A percentile compares a stretch with the other conserved stretches of the same genome.
These are phyloP conservation scores for Ilex asprella DNA, from an alignment of 257 asterid species.

Conservation along the genomic window DNA sequence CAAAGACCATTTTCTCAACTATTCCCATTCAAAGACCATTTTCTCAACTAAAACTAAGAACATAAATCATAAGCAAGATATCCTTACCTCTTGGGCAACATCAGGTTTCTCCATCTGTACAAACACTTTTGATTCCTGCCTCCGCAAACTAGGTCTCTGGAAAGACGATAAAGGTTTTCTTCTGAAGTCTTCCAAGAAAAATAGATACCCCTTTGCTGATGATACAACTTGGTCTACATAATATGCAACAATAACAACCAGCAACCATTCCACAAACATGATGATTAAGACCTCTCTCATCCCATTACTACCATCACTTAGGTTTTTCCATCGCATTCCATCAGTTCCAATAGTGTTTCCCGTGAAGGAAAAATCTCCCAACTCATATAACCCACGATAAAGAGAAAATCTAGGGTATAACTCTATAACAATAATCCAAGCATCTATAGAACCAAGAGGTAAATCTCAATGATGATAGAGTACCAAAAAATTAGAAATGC, in stretches of 20 bases:
- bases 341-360: constrained; percentile 76
- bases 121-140: constrained; percentile 67
- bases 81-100: constrained; percentile 73
- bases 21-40: no score
- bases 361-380: constrained; percentile 60
- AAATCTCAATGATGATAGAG: constrained; percentile 1
- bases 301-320: constrained; percentile 60
- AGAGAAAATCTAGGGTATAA: constrained; percentile 89
- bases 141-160: constrained; percentile 55
- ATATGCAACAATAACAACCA: constrained; percentile 67
- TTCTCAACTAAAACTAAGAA: no score
- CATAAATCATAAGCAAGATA: not conserved
- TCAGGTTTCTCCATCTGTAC: constrained; percentile 75
- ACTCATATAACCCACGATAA: constrained; percentile 80
- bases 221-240: constrained; percentile 62
- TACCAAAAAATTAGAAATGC: constrained; percentile 6
- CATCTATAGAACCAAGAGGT: constrained; percentile 48
- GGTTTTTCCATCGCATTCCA: constrained; percentile 90
- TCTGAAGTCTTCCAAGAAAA: constrained; percentile 36
- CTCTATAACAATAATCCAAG: constrained; percentile 75
- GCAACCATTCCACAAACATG: constrained; percentile 72
- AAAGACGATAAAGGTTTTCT: constrained; percentile 47
- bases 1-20: no score
- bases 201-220: constrained; percentile 65
- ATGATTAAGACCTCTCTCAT: constrained; percentile 65